Base-by-base conservation (phyloP, 208 protist genomes). In the Crithidia acanthocephali region DNA sequence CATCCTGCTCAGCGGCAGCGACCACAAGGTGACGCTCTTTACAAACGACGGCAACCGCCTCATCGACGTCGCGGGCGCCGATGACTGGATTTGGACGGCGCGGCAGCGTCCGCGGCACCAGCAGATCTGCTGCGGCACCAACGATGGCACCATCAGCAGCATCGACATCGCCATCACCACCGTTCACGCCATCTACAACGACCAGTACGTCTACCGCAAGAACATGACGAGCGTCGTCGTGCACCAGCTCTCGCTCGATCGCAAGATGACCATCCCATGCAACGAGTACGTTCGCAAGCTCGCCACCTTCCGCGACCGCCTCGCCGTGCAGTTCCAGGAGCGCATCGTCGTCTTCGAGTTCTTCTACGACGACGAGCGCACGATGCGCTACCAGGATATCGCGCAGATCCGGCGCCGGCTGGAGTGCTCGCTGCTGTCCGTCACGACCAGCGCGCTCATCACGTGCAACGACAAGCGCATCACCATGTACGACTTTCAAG, bases 181-280 rank as follows among this genome's bases (percentile, higher is more conserved):
- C 2, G 94, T 99, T 20, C 97, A 99, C 68, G 88, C 94, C 72
- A 89, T 99, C 57, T 98, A 98, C 74, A 68, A 92, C 50, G 95
- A 99, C 71, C 90, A 97, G 63, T 99, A 99, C 82, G 95, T 98
- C 13, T 98, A 87, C 70, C 88, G 98, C 37, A 96, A 99, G 22
- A 85, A 87, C 53, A 96, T 99, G 92, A 99, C 97, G 32, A 90
- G 98, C 58, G 94, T 99, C 20, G 79, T 99, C 15, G 82, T 99
- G 20, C 97, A 99, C 78, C 87, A 98, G 60, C 82, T 99, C 55
- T 87, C 89, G 9, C 72, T 93, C 2, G 93, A 97, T 45, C 82
- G 89, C 42, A 86, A 80, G 33, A 84, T 97, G 76, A 72, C 80
- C 25, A 98, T 99, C 69, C 88, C 86, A 48, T 98, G 94, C 79